Conservation (phyloP, 202 grass and related monocot species). For the Schoenoplectus triqueter region DNA sequence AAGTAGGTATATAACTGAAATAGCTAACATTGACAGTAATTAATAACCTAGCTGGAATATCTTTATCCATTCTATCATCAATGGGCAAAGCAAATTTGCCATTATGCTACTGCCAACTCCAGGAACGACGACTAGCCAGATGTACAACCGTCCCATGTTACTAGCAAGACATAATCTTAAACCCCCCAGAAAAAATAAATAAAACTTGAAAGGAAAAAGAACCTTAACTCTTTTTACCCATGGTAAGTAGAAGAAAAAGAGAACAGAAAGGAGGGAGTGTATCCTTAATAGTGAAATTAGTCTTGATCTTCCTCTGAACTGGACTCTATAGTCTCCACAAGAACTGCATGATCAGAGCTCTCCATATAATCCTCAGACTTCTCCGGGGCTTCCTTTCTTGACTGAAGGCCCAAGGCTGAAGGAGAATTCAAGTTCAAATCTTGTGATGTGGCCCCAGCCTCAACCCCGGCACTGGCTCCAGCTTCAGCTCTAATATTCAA, state of each 20-base stretch:
- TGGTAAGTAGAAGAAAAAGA: neutral
- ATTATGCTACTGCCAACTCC: constrained; percentile 3
- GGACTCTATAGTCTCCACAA: constrained; percentile 5
- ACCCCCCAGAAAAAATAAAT: neutral
- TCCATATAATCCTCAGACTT: constrained; percentile 8
- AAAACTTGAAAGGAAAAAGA: neutral
- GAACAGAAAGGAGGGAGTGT: neutral
- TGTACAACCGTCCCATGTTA: constrained; percentile 26
- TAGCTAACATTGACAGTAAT: neutral
- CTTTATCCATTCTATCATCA: neutral
- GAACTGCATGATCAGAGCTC: neutral
- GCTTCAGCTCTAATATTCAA: neutral
- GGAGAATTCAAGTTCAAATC: constrained; percentile 37
- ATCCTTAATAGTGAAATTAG: constrained; percentile 22
- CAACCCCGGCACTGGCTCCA: neutral
- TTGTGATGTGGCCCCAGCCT: neutral
- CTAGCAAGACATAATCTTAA: constrained; percentile 20
- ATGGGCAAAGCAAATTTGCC: neutral
- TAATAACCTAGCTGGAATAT: neutral
- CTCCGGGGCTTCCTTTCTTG: constrained; percentile 28
- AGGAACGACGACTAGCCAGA: neutral
- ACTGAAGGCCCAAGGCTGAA: neutral
- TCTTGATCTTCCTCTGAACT: constrained; percentile 34
- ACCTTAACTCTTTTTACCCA: constrained; percentile 21
- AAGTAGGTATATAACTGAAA: neutral